Conservation (phyloP, 192 early-diverging fungal genomes). For the Globomyces pollinis-pini region DNA sequence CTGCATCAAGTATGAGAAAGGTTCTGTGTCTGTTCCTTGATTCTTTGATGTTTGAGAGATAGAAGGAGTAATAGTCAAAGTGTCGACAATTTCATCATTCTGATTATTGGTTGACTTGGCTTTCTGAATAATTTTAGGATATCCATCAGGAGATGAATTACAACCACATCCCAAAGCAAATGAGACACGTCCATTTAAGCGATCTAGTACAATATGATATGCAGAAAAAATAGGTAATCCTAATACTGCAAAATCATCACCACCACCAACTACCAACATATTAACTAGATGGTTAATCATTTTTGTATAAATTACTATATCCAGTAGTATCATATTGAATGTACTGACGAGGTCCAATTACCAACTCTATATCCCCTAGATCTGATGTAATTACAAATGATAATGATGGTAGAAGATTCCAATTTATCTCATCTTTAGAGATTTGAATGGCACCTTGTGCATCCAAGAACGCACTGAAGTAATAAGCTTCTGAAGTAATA, state of each 20-base stretch:
- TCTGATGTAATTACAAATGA: background rate
- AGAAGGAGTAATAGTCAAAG: too few relatives aligned
- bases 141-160: background rate
- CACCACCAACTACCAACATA: background rate
- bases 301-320: background rate
- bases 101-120: too few relatives aligned
- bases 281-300: background rate
- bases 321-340: conserved; percentile 5
- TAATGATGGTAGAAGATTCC: background rate
- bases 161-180: conserved; percentile 1
- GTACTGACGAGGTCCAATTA: conserved; percentile 8
- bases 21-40: too few relatives aligned
- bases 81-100: too few relatives aligned
- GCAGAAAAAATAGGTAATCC: conserved; percentile 10
- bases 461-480: background rate
- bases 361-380: background rate
- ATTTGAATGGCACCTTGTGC: background rate
- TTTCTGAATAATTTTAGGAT: conserved; percentile 4
- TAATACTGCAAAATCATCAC: background rate
- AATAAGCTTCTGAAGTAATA: background rate
- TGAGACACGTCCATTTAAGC: background rate
- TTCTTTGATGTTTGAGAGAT: too few relatives aligned
- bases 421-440: background rate
- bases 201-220: conserved; percentile 5
- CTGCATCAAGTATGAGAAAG: too few relatives aligned